These are phyloP conservation scores for Kokia cookei DNA, from an alignment of 441 rosid genomes.

Conservation along the genomic window DNA sequence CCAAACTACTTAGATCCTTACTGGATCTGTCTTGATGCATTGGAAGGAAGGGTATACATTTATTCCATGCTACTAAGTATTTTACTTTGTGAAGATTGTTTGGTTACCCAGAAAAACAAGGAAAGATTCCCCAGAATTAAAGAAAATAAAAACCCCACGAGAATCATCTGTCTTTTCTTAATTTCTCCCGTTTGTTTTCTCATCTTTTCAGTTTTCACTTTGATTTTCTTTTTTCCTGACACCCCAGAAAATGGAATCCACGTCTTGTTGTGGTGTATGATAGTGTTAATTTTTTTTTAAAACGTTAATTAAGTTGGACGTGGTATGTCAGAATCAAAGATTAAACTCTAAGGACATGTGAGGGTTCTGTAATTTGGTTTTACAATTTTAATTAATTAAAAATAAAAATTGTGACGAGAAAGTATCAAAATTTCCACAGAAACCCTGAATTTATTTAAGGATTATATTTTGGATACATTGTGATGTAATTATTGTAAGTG, in stretches of 20 bases:
- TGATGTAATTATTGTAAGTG: not conserved
- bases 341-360: not conserved
- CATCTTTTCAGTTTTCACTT: not conserved
- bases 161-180: not conserved
- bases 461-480: no score
- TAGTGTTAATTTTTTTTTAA: not conserved
- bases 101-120: not conserved
- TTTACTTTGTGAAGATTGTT: not conserved
- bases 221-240: not conserved
- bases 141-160: not conserved
- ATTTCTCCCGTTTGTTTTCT: not conserved
- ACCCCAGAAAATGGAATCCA: not conserved
- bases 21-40: constrained; percentile 2
- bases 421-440: no score
- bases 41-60: not conserved
- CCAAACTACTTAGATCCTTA: not conserved
- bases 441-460: no score
- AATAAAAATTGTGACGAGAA: not conserved
- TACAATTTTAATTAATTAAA: not conserved
- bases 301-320: no score
- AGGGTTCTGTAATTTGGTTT: not conserved
- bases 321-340: not conserved
- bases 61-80: not conserved
- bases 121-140: not conserved
- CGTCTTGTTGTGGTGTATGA: not conserved